Evolutionary conservation across 2,329 filamentous ascomycete genomes (phyloP).

Genomic region (Penicillium sp.): DNA sequence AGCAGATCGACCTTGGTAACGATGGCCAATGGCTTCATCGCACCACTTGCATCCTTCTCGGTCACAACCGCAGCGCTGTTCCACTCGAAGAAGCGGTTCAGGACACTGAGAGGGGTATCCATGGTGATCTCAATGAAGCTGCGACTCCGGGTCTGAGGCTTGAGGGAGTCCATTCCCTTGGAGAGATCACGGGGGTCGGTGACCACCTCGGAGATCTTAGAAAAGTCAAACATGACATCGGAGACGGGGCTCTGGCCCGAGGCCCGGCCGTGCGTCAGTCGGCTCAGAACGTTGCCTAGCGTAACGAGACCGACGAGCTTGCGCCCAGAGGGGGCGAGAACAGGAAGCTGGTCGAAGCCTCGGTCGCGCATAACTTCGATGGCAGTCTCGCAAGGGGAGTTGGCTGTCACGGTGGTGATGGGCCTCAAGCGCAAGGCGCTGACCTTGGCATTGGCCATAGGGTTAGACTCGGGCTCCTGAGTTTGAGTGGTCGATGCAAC

Average conservation of each 20-base stretch:
- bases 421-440: slow-evolving; percentile 84
- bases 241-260: slow-evolving; percentile 69
- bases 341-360: slow-evolving; percentile 95
- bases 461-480: slow-evolving; percentile 53
- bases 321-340: slow-evolving; percentile 66
- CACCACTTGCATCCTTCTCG: slow-evolving; percentile 62
- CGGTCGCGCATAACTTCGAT: slow-evolving; percentile 98
- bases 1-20: slow-evolving; percentile 96
- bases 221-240: slow-evolving; percentile 97
- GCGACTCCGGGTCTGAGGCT: slow-evolving; percentile 51
- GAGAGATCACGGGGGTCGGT: slow-evolving; percentile 75
- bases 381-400: slow-evolving; percentile 74
- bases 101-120: slow-evolving; percentile 76
- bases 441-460: slow-evolving; percentile 76
- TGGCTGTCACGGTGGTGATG: slow-evolving; percentile 75
- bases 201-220: slow-evolving; percentile 79
- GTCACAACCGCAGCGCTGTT: slow-evolving; percentile 95
- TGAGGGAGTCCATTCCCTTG: slow-evolving; percentile 24
- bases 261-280: slow-evolving; percentile 80
- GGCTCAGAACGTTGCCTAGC: slow-evolving; percentile 87
- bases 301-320: slow-evolving; percentile 90
- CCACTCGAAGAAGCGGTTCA: slow-evolving; percentile 96
- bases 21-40: slow-evolving; percentile 77
- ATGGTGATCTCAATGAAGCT: slow-evolving; percentile 92
- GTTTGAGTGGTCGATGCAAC: slow-evolving; percentile 32